Evolutionary conservation across 305 asterid genomes (phyloP).

Genomic region (Fraxinus dipetala): DNA sequence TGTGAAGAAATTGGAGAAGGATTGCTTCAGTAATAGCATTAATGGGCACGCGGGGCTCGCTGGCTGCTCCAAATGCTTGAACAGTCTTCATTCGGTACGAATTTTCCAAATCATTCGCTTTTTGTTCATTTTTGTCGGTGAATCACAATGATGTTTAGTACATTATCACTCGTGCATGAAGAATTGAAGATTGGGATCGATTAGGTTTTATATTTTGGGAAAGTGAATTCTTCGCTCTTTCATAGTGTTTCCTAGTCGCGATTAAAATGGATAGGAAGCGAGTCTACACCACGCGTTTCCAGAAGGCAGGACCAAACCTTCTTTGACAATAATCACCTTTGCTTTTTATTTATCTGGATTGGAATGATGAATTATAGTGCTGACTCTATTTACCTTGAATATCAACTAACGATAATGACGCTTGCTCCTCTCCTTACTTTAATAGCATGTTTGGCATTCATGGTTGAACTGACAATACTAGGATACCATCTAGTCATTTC

Average conservation of each 20-base stretch:
- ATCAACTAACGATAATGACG: too few relatives aligned
- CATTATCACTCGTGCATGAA: background rate
- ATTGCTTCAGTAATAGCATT: slow-evolving; percentile 41
- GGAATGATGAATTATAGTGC: background rate
- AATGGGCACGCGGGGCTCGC: slow-evolving; percentile 46
- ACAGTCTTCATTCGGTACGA: slow-evolving; percentile 50
- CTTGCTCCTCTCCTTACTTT: background rate
- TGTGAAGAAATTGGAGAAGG: slow-evolving; percentile 63
- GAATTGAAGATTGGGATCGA: background rate
- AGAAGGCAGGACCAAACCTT: background rate
- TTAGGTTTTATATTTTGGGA: slow-evolving; percentile 7
- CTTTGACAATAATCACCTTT: too few relatives aligned
- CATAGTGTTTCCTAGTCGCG: background rate
- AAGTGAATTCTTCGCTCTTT: background rate
- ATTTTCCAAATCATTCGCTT: background rate
- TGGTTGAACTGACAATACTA: background rate
- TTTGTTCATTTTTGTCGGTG: background rate
- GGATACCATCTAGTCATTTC: too few relatives aligned
- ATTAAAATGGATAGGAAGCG: background rate
- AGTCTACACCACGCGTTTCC: background rate
- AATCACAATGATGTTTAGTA: background rate
- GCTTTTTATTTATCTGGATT: too few relatives aligned
- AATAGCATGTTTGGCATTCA: background rate
- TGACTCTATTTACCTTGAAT: background rate
- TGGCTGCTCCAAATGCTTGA: slow-evolving; percentile 75